Percentiles rank a stretch among this genome's conserved stretches.
These are phyloP conservation scores for Centella asiatica DNA, from an alignment of 129 eudicot species.

Conservation along the genomic window DNA sequence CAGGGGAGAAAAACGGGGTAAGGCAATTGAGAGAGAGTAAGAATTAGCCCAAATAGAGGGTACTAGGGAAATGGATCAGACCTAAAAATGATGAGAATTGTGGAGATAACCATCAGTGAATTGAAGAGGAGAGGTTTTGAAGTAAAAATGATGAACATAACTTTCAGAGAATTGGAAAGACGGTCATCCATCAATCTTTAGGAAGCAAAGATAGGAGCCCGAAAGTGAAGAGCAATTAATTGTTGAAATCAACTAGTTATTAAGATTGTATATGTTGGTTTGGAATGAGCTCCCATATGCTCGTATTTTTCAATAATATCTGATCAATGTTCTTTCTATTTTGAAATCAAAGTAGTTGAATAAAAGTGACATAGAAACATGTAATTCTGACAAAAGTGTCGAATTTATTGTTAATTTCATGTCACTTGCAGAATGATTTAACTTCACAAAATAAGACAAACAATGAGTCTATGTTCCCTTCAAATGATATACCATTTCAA, in stretches of 20 bases:
- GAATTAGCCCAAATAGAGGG: conserved; percentile 34
- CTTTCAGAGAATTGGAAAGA: conserved; percentile 69
- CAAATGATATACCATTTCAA: too few species aligned
- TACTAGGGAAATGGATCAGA: conserved; percentile 44
- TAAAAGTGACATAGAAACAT: too few species aligned
- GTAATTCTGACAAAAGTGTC: too few species aligned
- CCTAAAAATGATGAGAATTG: conserved; percentile 39
- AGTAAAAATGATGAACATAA: conserved; percentile 44
- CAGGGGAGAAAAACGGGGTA: conserved; percentile 66
- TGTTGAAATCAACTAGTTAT: conserved; percentile 29
- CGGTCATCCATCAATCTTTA: conserved; percentile 56
- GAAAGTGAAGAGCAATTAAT: conserved; percentile 28
- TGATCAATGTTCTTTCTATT: too few species aligned
- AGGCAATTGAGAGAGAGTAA: conserved; percentile 49
- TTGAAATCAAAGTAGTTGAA: too few species aligned
- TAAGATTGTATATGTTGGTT: conserved; percentile 76
- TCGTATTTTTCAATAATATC: conserved; percentile 25
- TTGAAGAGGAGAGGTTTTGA: conserved; percentile 40
- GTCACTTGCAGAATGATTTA: too few species aligned
- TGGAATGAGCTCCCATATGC: conserved; percentile 60
- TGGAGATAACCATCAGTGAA: conserved; percentile 31
- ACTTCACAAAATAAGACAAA: too few species aligned
- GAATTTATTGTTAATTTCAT: too few species aligned
- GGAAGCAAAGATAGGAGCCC: conserved; percentile 46
- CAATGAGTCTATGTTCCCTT: too few species aligned